These are phyloP conservation scores for Phanerochaete sordida DNA, from an alignment of 768 basidiomycete genomes.

Conservation along the genomic window DNA sequence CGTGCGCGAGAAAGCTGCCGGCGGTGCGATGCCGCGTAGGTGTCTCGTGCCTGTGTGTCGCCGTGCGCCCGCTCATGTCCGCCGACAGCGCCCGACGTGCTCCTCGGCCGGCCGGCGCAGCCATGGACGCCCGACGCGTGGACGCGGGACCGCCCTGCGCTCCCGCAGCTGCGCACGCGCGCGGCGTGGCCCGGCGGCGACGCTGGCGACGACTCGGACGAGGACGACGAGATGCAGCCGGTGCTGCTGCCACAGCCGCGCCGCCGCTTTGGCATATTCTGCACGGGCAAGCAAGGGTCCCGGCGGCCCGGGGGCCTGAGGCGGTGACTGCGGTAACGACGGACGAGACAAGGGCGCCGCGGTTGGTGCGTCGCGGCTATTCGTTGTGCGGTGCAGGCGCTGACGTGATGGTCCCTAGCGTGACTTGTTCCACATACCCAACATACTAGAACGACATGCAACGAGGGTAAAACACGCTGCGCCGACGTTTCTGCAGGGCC, in stretches of 20 bases:
- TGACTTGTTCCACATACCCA: no score
- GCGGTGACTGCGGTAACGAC: not conserved
- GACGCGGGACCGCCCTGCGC: not conserved
- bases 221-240: constrained; percentile 13
- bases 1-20: not conserved
- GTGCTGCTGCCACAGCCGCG: constrained; percentile 13
- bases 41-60: not conserved
- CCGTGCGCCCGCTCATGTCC: not conserved
- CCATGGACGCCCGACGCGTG: not conserved
- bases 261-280: constrained; percentile 35
- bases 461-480: no score
- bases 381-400: no score
- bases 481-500: not conserved
- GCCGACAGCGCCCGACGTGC: constrained; percentile 6
- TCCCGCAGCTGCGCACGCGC: constrained; percentile 2
- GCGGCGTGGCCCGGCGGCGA: not conserved
- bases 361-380: no score
- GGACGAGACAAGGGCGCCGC: no score
- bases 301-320: not conserved
- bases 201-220: not conserved
- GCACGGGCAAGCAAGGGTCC: constrained; percentile 26
- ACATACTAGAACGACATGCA: no score
- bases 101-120: not conserved
- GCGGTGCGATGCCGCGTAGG: constrained; percentile 9
- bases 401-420: no score